These are phyloP conservation scores for Fusarium anthophilum DNA, from an alignment of 2,329 filamentous ascomycete species.

Conservation along the genomic window DNA sequence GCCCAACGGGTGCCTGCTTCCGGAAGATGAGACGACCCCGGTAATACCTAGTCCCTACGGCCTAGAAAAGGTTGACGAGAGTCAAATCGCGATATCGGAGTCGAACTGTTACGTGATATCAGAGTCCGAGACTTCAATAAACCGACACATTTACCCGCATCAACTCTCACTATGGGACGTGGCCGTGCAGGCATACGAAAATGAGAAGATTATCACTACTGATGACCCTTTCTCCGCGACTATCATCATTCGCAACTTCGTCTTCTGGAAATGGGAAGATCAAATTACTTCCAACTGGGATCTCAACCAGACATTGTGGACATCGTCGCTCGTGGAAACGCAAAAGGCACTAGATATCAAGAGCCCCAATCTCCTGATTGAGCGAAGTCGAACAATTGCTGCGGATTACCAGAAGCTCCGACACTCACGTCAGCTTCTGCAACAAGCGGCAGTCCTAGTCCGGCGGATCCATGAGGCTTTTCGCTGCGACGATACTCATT, in stretches of 20 bases:
- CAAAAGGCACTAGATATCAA: accelerated
- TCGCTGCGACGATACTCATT: not conserved
- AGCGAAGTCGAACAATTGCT: not conserved
- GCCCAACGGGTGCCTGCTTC: not conserved
- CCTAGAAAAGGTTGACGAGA: not conserved
- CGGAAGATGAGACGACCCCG: accelerated
- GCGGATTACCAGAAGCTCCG: not conserved
- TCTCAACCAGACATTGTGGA: not conserved
- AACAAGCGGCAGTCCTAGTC: not conserved
- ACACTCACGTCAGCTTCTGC: not conserved
- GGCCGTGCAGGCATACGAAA: not conserved
- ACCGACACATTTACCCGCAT: not conserved
- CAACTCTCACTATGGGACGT: not conserved
- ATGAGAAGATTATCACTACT: not conserved
- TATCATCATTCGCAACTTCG: not conserved
- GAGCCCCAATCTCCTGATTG: not conserved
- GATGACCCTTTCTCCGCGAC: not conserved
- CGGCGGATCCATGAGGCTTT: not conserved
- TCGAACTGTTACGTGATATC: not conserved
- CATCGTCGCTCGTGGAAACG: accelerated
- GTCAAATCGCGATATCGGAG: accelerated
- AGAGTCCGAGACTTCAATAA: not conserved
- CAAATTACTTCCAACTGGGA: accelerated
- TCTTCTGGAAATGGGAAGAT: not conserved
- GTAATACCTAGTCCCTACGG: not conserved